Evolutionary conservation across 2,329 filamentous ascomycete genomes (phyloP), one percentile per base, ranked within the genome.

Genomic region (Torrubiella hemipterigena): DNA sequence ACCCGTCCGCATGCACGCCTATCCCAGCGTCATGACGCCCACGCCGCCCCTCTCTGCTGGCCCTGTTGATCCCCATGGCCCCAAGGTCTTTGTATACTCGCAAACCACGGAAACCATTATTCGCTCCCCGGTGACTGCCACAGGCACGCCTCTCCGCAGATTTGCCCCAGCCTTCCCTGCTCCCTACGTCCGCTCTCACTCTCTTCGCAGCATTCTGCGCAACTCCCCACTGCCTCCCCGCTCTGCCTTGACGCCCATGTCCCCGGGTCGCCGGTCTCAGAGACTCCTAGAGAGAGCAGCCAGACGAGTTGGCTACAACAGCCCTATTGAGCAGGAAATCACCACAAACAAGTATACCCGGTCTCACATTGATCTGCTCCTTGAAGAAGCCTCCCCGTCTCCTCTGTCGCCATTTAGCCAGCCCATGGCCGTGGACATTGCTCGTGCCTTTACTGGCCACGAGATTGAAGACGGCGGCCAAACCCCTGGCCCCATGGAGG

Each of bases 401-500:
- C 63, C 66, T 3, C 55, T 55, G 1, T 50, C 50, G 5, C 49
- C 55, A 4, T 28, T 39, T 4, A 44, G 56, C 16, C 48, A 55
- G 2, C 60, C 65, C n/a, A 54, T 47, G 16, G 48, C 58, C 3
- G 51, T 73, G 12, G 68, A 73, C 38, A 42, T 61, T 11, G 56
- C 65, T 18, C 56, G 69, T 49, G 60, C 65, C 9, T 71, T 71
- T 42, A 61, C 61, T 0, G 59, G 57, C 22, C 63, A 68, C 38
- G 69, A 73, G 44, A 69, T 67, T 1, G 61, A 65, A 31, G 71
- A 77, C 41, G 73, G 73, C 3, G 73, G 72, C 2, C 65, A 70
- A 43, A 77, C 73, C 0, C 73, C 74, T 0, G 72, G 72, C 0
- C 71, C 74, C 0, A 75, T 75, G 35, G 73, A 77, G 44, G 72